Evolutionary conservation across 2,329 filamentous ascomycete species (phyloP).

Genomic region (Xylariaceae sp.): DNA sequence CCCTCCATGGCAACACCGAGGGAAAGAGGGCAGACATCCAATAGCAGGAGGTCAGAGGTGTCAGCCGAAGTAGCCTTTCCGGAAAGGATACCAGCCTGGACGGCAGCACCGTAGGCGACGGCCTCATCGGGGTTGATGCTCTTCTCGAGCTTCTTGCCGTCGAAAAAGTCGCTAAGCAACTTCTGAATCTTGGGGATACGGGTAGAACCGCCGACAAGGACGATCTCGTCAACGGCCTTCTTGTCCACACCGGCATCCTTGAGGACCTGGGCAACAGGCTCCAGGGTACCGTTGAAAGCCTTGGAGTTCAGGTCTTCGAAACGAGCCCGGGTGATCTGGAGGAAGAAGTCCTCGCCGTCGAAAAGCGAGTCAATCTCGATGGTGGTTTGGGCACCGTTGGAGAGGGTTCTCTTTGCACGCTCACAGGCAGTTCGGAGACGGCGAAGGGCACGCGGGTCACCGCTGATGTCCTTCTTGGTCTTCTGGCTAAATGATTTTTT

Average conservation of each 20-base stretch:
- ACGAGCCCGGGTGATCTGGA: slow-evolving; percentile 95
- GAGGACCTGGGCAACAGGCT: slow-evolving; percentile 93
- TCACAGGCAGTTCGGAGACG: slow-evolving; percentile 97
- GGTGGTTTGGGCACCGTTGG: slow-evolving; percentile 94
- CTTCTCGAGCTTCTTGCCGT: slow-evolving; percentile 99
- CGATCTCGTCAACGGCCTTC: slow-evolving; percentile 93
- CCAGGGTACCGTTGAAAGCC: slow-evolving; percentile 88
- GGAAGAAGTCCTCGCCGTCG: slow-evolving; percentile 96
- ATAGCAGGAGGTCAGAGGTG: slow-evolving; percentile 87
- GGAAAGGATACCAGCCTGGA: slow-evolving; percentile 97
- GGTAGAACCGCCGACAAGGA: slow-evolving; percentile 97
- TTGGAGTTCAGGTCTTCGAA: slow-evolving; percentile 98
- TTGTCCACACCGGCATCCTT: slow-evolving; percentile 90
- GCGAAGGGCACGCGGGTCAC: slow-evolving; percentile 88
- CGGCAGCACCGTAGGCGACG: slow-evolving; percentile 96
- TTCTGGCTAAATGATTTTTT: slow-evolving; percentile 90
- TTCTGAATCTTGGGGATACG: slow-evolving; percentile 99
- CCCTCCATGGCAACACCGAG: slow-evolving; percentile 99
- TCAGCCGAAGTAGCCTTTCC: slow-evolving; percentile 96
- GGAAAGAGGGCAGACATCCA: slow-evolving; percentile 94
- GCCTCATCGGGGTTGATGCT: slow-evolving; percentile 99
- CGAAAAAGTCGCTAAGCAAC: slow-evolving; percentile 97
- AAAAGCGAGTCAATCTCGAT: slow-evolving; percentile 99
- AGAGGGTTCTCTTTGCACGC: slow-evolving; percentile 98
- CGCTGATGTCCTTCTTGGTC: slow-evolving; percentile 68